Evolutionary conservation across 176 grass and related monocot genomes (phyloP).

Genomic region (Musa itinerans): DNA sequence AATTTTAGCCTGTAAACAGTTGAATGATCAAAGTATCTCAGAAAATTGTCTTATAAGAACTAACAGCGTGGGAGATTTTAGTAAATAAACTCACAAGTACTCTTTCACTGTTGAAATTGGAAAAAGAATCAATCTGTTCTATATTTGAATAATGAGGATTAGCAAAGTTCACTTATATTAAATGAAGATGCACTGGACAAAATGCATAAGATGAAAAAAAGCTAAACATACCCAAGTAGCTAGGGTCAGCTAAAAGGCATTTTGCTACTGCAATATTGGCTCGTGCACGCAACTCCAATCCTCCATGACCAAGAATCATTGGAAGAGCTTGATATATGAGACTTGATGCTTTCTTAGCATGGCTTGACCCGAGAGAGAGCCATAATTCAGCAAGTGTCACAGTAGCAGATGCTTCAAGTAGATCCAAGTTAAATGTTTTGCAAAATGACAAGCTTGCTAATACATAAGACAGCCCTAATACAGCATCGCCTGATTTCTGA

Average conservation of each 20-base stretch:
- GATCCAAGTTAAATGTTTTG: constrained; percentile 87
- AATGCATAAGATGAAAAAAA: too few relatives aligned
- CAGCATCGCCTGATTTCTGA: constrained; percentile 69
- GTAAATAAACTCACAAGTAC: too few relatives aligned
- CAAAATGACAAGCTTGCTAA: constrained; percentile 87
- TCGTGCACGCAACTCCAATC: constrained; percentile 64
- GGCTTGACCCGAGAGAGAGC: constrained; percentile 65
- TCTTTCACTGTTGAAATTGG: too few relatives aligned
- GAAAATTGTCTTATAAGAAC: too few relatives aligned
- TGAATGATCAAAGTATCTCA: too few relatives aligned
- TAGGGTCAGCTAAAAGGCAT: constrained; percentile 55
- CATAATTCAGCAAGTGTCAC: constrained; percentile 79
- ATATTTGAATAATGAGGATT: too few relatives aligned
- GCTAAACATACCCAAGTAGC: constrained; percentile 40
- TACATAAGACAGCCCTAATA: constrained; percentile 68
- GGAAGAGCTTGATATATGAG: constrained; percentile 71
- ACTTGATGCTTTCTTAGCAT: constrained; percentile 53
- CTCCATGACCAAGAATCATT: constrained; percentile 78
- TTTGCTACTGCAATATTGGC: constrained; percentile 73
- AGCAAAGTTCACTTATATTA: too few relatives aligned
- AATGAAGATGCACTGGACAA: too few relatives aligned
- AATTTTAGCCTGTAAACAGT: too few relatives aligned
- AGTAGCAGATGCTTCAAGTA: constrained; percentile 77
- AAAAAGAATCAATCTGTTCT: too few relatives aligned
- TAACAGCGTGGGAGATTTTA: too few relatives aligned